These are phyloP conservation scores for Larix sibirica DNA, from an alignment of 83 land plant species.

Conservation along the genomic window DNA sequence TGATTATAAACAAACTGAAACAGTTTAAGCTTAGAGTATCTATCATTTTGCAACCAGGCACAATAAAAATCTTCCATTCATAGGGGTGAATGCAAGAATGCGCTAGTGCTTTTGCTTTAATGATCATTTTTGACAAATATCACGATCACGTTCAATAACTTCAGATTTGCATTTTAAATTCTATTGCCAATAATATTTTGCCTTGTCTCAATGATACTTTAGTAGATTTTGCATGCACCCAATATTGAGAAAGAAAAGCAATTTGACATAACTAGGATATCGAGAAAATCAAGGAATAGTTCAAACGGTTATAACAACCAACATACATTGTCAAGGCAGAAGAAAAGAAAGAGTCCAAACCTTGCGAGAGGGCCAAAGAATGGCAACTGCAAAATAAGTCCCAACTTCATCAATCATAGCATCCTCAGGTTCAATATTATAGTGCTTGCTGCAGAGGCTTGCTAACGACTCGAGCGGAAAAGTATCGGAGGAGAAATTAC, in stretches of 20 bases:
- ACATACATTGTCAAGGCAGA: background rate
- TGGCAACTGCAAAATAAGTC: constrained; percentile 59
- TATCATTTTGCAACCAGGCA: background rate
- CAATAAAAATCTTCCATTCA: background rate
- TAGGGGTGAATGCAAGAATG: too few relatives aligned
- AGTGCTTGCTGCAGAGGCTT: constrained; percentile 20
- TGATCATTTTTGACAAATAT: background rate
- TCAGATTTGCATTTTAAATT: background rate
- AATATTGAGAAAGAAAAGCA: background rate
- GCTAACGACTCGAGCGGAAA: constrained; percentile 33
- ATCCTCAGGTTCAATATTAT: constrained; percentile 17
- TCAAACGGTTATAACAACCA: background rate
- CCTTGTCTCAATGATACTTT: background rate
- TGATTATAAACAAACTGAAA: background rate
- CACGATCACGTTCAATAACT: background rate
- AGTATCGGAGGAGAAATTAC: background rate
- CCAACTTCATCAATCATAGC: constrained; percentile 26
- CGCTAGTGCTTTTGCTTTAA: too few relatives aligned
- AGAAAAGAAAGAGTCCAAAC: constrained; percentile 24
- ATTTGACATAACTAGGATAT: background rate
- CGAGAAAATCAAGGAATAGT: background rate
- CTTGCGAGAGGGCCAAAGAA: constrained; percentile 57
- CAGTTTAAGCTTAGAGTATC: background rate
- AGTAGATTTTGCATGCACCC: background rate
- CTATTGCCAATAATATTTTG: too few relatives aligned